Percentiles rank a stretch among this genome's conserved stretches.
Conservation (phyloP, 2,329 filamentous ascomycete species). For the Ophiocordyceps sinensis region DNA sequence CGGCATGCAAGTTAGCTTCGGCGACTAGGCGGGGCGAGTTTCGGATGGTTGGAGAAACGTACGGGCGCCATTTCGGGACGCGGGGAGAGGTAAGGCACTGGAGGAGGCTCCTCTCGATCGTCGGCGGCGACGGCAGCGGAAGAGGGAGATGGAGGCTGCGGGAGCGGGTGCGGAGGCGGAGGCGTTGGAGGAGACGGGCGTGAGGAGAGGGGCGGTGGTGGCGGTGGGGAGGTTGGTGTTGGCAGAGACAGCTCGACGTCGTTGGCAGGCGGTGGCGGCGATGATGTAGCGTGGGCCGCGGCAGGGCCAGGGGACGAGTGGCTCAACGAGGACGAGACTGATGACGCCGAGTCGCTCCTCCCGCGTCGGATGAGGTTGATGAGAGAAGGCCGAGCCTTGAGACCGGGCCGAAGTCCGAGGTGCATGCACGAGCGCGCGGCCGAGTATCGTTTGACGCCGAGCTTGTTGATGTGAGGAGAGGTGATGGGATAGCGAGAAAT, state of each 20-base stretch:
- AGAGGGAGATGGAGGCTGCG: conserved; percentile 11
- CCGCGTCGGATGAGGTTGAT: conserved; percentile 32
- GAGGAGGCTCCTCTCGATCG: conserved; percentile 11
- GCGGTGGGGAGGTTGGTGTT: conserved; percentile 27
- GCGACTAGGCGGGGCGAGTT: too few species aligned
- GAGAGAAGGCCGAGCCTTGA: conserved; percentile 38
- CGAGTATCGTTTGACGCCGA: neutral
- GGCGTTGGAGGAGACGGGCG: conserved; percentile 8
- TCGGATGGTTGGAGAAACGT: conserved; percentile 20
- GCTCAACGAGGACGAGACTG: neutral
- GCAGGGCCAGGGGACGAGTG: conserved; percentile 3
- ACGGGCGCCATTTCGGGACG: conserved; percentile 40
- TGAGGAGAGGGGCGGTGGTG: conserved; percentile 18
- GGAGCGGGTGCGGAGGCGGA: conserved; percentile 14
- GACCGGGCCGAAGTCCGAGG: conserved; percentile 32
- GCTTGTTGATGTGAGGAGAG: too few species aligned
- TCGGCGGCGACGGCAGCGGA: conserved; percentile 16
- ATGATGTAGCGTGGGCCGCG: conserved; percentile 17
- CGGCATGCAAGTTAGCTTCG: conserved; percentile 8
- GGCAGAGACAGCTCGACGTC: conserved; percentile 22
- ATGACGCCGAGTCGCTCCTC: conserved; percentile 12
- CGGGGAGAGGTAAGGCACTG: conserved; percentile 14
- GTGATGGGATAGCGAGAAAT: too few species aligned
- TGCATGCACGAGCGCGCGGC: conserved; percentile 25
- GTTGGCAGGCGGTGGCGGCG: conserved; percentile 12